Evolutionary conservation across 306 rosid genomes (phyloP), one percentile per base, ranked within the genome.

Genomic region (Casuarina equisetifolia): DNA sequence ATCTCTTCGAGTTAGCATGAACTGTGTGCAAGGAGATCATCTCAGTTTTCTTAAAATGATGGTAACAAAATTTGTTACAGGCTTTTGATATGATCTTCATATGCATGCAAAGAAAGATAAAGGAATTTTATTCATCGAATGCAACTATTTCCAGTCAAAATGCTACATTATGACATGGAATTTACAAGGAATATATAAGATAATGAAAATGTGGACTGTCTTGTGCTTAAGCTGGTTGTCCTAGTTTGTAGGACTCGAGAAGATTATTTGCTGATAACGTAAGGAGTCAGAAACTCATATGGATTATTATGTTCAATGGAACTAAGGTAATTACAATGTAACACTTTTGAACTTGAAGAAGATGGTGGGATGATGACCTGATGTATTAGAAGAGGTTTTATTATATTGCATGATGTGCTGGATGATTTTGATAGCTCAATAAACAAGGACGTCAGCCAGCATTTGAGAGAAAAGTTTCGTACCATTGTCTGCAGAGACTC

Each of bases 401-500:
- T 72, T 75, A 40, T 40, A 46, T 39, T 70, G 74, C 13, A 39
- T 49, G 32, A 49, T 16, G 55, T 25, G 48, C 70, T 64, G 13
- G 72, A 57, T 25, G 67, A 59, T 59, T 44, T 59, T 66, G 72
- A 53, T 45, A 46, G 48, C 46, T n/a, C 52, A 57, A 57, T 20
- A 76, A 66, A 50, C 66, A 61, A 25, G 36, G 55, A 66, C 36
- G 48, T 59, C 36, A 49, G 43, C 39, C 36, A 77, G 15, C 16
- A 10, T 20, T 57, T 48, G 59, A 72, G 42, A 78, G 17, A 79
- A 73, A 75, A 54, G 45, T 80, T 78, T 11, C 77, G 74, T 78
- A 86, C 97, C 98, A 88, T 90, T 94, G 81, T 92, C 89, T 48
- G 76, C 78, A 0, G 88, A 73, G 9, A 40, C 82, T 8, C 89